Conservation (phyloP, 805 yeast genomes). For the Candida silvicultrix region DNA sequence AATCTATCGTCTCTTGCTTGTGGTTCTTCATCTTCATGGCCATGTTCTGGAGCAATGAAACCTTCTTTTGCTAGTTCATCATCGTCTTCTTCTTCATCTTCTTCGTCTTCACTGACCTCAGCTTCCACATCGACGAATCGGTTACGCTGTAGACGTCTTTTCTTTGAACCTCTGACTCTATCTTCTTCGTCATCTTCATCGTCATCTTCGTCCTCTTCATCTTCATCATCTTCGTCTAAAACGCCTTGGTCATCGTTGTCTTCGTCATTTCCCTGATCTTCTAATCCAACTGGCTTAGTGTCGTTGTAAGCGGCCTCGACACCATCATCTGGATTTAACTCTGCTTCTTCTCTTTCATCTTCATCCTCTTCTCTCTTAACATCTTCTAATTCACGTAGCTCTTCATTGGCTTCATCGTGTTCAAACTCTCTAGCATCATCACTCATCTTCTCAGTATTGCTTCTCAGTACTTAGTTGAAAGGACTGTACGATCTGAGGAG, state of each 20-base stretch:
- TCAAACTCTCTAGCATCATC: slow-evolving; percentile 13
- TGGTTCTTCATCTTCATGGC: slow-evolving; percentile 46
- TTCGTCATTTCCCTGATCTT: slow-evolving; percentile 4
- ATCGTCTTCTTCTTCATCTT: slow-evolving; percentile 90
- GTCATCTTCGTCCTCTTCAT: slow-evolving; percentile 38
- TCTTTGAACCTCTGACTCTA: slow-evolving; percentile 37
- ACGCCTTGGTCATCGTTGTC: slow-evolving; percentile 27
- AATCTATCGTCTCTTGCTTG: slow-evolving; percentile 60
- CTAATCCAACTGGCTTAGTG: background rate
- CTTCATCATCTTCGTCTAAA: slow-evolving; percentile 23
- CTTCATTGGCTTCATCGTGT: slow-evolving; percentile 18
- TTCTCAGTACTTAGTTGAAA: too few relatives aligned
- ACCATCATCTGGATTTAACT: slow-evolving; percentile 3
- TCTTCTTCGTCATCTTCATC: slow-evolving; percentile 45
- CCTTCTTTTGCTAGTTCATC: slow-evolving; percentile 85
- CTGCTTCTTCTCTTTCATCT: slow-evolving; percentile 13
- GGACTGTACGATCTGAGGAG: background rate
- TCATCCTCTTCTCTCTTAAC: slow-evolving; percentile 17
- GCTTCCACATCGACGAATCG: slow-evolving; percentile 95
- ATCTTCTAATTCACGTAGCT: slow-evolving; percentile 18
- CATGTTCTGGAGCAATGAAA: slow-evolving; percentile 72
- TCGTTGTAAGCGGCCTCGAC: background rate
- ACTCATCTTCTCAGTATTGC: slow-evolving; percentile 13
- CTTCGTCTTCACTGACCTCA: slow-evolving; percentile 97
- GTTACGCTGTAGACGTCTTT: slow-evolving; percentile 51